Evolutionary conservation across 2,329 filamentous ascomycete genomes (phyloP).

Genomic region (Cladobotryum mycophilum): DNA sequence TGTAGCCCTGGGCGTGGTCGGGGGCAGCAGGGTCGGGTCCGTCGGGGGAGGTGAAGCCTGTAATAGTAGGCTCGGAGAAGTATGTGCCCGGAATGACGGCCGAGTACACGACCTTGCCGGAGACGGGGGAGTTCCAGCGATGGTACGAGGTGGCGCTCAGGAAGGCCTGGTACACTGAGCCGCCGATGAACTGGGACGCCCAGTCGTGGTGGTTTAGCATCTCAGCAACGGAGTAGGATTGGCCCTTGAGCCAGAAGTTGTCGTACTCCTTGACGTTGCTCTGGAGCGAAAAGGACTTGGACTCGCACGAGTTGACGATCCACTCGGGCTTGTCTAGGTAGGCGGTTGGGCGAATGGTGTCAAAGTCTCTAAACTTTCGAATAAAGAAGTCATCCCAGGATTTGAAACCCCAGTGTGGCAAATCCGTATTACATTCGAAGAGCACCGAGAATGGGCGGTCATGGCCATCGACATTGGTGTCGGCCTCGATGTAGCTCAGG

Average conservation of each 20-base stretch:
- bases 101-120: slow-evolving; percentile 47
- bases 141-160: slow-evolving; percentile 59
- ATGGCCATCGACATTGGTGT: slow-evolving; percentile 13
- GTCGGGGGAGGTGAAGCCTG: slow-evolving; percentile 9
- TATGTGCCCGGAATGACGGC: slow-evolving; percentile 55
- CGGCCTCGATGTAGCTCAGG: slow-evolving; percentile 12
- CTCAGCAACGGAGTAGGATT: slow-evolving; percentile 55
- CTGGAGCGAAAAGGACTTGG: slow-evolving; percentile 44
- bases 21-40: slow-evolving; percentile 16
- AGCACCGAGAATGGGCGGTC: slow-evolving; percentile 14
- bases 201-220: slow-evolving; percentile 50
- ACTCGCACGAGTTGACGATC: slow-evolving; percentile 56
- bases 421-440: no score
- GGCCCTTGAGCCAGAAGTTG: slow-evolving; percentile 59
- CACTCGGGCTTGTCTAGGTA: slow-evolving; percentile 29
- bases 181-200: slow-evolving; percentile 47
- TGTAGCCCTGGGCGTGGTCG: slow-evolving; percentile 50
- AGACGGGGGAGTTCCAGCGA: slow-evolving; percentile 60
- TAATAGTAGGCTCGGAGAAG: slow-evolving; percentile 44
- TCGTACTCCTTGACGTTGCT: slow-evolving; percentile 45
- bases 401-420: no score
- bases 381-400: slow-evolving; percentile 63
- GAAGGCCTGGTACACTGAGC: slow-evolving; percentile 62
- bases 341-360: slow-evolving; percentile 45
- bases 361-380: slow-evolving; percentile 36